A percentile compares a stretch with the other conserved stretches of the same genome.
phyloP scores from a whole-genome alignment of 345 rosid genomes.

The Geranium rotundifolium region DNA sequence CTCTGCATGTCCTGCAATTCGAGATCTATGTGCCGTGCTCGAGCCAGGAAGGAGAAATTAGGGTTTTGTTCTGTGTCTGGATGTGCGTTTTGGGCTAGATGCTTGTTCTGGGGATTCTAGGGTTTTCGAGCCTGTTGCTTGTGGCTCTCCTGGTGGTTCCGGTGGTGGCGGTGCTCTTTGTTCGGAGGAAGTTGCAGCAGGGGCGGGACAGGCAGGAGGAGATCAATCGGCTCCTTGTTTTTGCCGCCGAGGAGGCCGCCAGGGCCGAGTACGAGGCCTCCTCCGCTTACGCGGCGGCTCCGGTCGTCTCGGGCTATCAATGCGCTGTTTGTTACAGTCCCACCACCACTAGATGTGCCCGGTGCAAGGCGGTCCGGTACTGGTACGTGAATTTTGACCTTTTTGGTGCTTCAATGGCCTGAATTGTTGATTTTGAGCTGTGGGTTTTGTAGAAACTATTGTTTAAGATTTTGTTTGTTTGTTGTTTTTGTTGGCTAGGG shows the following conservation, averaged over 20 bases:
- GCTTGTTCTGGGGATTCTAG: constrained; percentile 79
- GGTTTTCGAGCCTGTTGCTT: constrained; percentile 74
- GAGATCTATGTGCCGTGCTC: not conserved
- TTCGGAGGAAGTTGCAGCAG: constrained; percentile 65
- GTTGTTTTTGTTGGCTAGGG: too few species aligned
- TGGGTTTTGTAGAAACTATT: too few species aligned
- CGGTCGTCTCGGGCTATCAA: constrained; percentile 28
- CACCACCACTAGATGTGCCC: constrained; percentile 77
- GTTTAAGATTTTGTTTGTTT: not conserved
- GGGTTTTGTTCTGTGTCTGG: not conserved
- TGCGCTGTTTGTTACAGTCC: constrained; percentile 74
- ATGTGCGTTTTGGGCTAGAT: constrained; percentile 45
- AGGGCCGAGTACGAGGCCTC: constrained; percentile 60
- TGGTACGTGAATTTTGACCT: constrained; percentile 40
- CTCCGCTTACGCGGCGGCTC: constrained; percentile 22
- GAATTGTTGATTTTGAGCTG: not conserved
- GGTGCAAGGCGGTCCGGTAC: constrained; percentile 76
- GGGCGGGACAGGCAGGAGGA: constrained; percentile 54
- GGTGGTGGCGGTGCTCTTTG: constrained; percentile 29
- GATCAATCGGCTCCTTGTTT: constrained; percentile 59
- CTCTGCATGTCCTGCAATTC: not conserved
- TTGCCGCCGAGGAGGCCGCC: constrained; percentile 84
- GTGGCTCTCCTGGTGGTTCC: constrained; percentile 27
- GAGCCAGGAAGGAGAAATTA: not conserved
- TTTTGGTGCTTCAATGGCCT: not conserved